Evolutionary conservation across 2,329 filamentous ascomycete species (phyloP).

Genomic region (Teratosphaeria epicoccoides): DNA sequence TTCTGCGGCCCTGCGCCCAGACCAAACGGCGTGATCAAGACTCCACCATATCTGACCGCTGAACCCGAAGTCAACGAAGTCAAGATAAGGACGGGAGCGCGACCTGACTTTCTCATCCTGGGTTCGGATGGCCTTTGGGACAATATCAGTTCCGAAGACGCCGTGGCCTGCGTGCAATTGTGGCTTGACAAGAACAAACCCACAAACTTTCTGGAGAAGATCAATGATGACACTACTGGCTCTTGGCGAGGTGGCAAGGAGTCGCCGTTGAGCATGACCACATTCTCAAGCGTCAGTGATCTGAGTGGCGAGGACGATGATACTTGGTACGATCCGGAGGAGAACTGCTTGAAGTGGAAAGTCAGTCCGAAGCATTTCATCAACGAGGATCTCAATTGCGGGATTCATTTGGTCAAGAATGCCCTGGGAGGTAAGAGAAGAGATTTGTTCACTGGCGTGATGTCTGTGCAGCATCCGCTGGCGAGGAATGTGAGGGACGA

Average conservation of each 20-base stretch:
- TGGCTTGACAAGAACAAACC: slow-evolving; percentile 41
- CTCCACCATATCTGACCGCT: slow-evolving; percentile 59
- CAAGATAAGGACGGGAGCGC: slow-evolving; percentile 34
- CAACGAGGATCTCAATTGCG: slow-evolving; percentile 43
- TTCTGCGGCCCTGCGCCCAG: slow-evolving; percentile 42
- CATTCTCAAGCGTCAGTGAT: slow-evolving; percentile 1
- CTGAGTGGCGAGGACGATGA: slow-evolving; percentile 21
- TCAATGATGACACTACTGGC: not conserved
- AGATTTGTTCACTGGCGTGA: slow-evolving; percentile 30
- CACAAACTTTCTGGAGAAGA: slow-evolving; percentile 11
- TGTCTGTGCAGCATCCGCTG: slow-evolving; percentile 26
- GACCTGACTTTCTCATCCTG: slow-evolving; percentile 52
- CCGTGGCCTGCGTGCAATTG: slow-evolving; percentile 37
- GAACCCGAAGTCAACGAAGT: slow-evolving; percentile 54
- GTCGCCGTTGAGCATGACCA: not conserved
- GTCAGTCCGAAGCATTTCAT: slow-evolving; percentile 35
- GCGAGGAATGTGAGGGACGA: slow-evolving; percentile 38
- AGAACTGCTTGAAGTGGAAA: slow-evolving; percentile 31
- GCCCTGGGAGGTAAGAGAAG: slow-evolving; percentile 40
- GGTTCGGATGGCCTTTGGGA: slow-evolving; percentile 56
- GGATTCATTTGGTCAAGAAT: slow-evolving; percentile 43
- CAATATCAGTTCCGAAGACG: slow-evolving; percentile 22
- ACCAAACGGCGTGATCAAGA: slow-evolving; percentile 33
- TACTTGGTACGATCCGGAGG: slow-evolving; percentile 26
- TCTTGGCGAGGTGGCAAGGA: not conserved